phyloP scores from a whole-genome alignment of 164 flowering plant species.

The Hamamelis virginiana region DNA sequence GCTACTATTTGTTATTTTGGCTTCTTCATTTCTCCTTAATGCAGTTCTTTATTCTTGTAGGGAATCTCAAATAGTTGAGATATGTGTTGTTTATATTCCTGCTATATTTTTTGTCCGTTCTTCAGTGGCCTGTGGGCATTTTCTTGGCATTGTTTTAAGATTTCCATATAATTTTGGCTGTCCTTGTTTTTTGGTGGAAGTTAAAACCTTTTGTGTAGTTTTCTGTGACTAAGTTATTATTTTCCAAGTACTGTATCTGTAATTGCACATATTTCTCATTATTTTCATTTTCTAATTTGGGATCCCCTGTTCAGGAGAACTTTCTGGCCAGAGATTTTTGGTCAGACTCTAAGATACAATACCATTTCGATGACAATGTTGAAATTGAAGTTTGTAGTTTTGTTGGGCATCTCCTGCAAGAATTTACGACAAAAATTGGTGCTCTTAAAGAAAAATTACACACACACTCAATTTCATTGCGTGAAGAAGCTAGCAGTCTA shows the following conservation, averaged over 20 bases:
- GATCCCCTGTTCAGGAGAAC: slow-evolving; percentile 30
- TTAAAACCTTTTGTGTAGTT: no score
- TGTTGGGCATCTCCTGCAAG: slow-evolving; percentile 37
- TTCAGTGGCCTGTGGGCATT: background rate
- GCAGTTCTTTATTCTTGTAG: no score
- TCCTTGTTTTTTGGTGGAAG: no score
- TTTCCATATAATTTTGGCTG: no score
- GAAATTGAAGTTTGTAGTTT: slow-evolving; percentile 28
- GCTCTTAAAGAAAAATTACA: slow-evolving; percentile 39
- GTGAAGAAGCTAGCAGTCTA: slow-evolving; percentile 41
- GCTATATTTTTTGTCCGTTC: background rate
- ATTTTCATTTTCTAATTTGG: slow-evolving; percentile 4
- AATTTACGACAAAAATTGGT: slow-evolving; percentile 37
- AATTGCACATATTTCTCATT: background rate
- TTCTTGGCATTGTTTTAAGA: background rate
- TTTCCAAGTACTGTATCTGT: background rate
- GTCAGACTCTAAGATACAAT: slow-evolving; percentile 24
- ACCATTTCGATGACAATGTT: slow-evolving; percentile 23
- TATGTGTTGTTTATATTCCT: background rate
- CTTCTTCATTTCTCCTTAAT: no score
- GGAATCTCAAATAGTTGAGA: background rate
- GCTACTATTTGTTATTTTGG: no score
- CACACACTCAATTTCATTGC: slow-evolving; percentile 35
- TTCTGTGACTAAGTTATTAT: background rate
- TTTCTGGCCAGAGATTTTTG: slow-evolving; percentile 24